A percentile compares a stretch with the other conserved stretches of the same genome.
These are phyloP conservation scores for Aspergillus pseudoviridinutans DNA, from an alignment of 2,329 filamentous ascomycete species.

Conservation along the genomic window DNA sequence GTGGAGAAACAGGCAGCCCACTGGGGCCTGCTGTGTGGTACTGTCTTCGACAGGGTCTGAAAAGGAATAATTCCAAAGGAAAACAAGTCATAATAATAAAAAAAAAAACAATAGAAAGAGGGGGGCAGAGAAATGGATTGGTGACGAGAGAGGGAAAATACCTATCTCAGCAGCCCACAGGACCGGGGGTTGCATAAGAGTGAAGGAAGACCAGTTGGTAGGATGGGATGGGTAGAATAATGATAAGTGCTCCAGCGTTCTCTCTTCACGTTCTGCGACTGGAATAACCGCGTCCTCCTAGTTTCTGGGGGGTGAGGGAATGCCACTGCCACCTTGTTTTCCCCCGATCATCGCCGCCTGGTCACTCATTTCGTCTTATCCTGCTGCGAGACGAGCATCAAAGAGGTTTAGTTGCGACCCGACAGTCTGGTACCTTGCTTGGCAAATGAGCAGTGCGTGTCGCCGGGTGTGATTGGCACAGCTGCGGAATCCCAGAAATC, in stretches of 20 bases:
- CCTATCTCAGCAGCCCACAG: background rate
- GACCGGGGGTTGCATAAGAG: background rate
- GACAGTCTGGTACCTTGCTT: slow-evolving; percentile 31
- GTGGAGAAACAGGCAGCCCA: background rate
- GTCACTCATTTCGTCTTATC: slow-evolving; percentile 12
- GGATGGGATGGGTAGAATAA: background rate
- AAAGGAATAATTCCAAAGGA: background rate
- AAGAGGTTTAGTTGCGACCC: slow-evolving; percentile 28
- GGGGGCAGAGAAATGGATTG: background rate
- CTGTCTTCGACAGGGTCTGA: background rate
- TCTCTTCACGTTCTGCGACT: background rate
- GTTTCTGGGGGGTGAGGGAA: background rate
- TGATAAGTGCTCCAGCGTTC: background rate
- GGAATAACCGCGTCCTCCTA: background rate
- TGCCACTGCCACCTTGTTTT: slow-evolving; percentile 2
- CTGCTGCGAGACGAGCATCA: slow-evolving; percentile 10
- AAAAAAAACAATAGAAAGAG: background rate
- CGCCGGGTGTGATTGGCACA: slow-evolving; percentile 25
- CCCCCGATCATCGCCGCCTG: slow-evolving; percentile 13
- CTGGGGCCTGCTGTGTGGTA: background rate
- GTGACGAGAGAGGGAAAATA: background rate
- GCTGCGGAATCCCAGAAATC: slow-evolving; percentile 16
- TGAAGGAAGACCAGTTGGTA: background rate
- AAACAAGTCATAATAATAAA: background rate
- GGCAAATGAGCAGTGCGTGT: slow-evolving; percentile 32